Base-by-base conservation (phyloP, 1,284 basidiomycete genomes). In the Mrakiaceae sp. region DNA sequence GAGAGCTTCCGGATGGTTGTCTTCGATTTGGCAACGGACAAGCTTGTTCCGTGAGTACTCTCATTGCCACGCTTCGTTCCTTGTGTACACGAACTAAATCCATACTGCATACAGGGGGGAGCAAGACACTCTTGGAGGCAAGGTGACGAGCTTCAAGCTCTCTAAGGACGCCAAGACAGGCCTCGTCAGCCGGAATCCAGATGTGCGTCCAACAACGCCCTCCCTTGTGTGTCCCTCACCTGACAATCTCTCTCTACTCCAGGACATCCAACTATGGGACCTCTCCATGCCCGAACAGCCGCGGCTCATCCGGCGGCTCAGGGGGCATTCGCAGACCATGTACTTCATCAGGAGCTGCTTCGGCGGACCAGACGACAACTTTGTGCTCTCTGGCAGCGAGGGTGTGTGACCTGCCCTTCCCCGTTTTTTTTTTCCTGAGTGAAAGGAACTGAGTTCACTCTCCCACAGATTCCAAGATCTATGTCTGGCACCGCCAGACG, bases 341-440 rank as follows among this genome's bases (percentile, higher is more conserved):
- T 88, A 90, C 75, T 84, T 97, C 68, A 89, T 98, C 67, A 83
- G 90, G 66, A 90, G 88, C 74, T 93, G 90, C 72, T 98, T 98
- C 75, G 96, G 94, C 42, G 94, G 94, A n/a, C 79, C 86, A 46
- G 86, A 90, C 71, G 87, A 87, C 67, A 89, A 87, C 72, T 95
- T 96, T 73, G 82, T 98, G 58, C 81, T 93, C 64, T 94, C 89
- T 71, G 96, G 96, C 43, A 94, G 90, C 74, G 94, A 98, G 84
- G 92, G 93, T 89, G 70, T 69, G 81, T 76, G 50, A 60, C 58
- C 7, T 9, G 14, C n/a, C 10, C 16, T 42, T 51, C 53, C 8
- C 42, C 68, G 12, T 50, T 42, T 14, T 5, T 44, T 42, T 48
- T 27, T 7, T 2, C 27, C 27, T 27, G 27, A 27, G 27, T 27